Conservation (phyloP, 352 stramenopile genomes). For the Globisporangium solare region DNA sequence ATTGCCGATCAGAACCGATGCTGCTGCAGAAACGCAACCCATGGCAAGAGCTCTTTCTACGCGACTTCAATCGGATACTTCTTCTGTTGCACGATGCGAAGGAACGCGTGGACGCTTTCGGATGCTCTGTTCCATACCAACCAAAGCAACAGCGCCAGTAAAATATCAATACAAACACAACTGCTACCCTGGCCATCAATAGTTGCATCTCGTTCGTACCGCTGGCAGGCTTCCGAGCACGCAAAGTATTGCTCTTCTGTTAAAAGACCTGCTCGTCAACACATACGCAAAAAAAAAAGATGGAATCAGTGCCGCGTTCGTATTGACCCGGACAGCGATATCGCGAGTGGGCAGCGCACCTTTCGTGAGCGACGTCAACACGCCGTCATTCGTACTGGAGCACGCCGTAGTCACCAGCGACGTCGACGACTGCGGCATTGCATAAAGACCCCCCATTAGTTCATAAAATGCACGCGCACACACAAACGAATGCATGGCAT, state of each 20-base stretch:
- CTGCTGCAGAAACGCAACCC: background rate
- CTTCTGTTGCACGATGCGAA: slow-evolving; percentile 76
- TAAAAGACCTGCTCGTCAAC: slow-evolving; percentile 36
- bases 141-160: background rate
- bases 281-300: background rate
- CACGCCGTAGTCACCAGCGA: slow-evolving; percentile 63
- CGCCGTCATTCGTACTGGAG: slow-evolving; percentile 58
- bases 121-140: slow-evolving; percentile 33
- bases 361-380: slow-evolving; percentile 73
- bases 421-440: slow-evolving; percentile 33
- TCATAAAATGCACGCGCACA: background rate
- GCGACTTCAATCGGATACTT: slow-evolving; percentile 36
- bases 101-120: slow-evolving; percentile 69
- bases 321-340: background rate
- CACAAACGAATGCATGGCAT: background rate
- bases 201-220: slow-evolving; percentile 22
- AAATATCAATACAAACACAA: background rate
- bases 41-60: background rate
- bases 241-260: slow-evolving; percentile 83
- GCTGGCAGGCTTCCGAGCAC: slow-evolving; percentile 71
- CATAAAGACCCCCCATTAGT: slow-evolving; percentile 1
- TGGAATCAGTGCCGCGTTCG: background rate
- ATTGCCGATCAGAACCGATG: background rate
- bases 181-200: no score
- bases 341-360: slow-evolving; percentile 20